Base-by-base conservation (phyloP, 2,329 filamentous ascomycete species). In the Pseudonectria foliicola region DNA sequence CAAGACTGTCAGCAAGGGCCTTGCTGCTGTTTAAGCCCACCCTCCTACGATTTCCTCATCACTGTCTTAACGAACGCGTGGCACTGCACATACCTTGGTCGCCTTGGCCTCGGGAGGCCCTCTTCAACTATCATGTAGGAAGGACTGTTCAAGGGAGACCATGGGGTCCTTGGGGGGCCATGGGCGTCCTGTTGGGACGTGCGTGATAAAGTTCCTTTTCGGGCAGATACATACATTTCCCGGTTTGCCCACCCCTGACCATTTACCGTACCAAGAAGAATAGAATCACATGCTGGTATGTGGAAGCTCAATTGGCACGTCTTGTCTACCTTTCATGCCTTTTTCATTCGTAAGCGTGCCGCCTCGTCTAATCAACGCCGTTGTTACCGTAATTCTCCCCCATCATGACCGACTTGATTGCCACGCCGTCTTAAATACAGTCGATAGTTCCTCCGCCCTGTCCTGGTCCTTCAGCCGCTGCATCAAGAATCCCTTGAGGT, bases 401-500 rank as follows among this genome's bases (percentile, higher is more conserved):
- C 18, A 28, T 13, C 21, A 23, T 35, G 56, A 50, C 42, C 53
- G 51, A 48, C 59, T 68, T 36, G 64, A 65, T 47, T 77, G 70
- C 82, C 84, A 92, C 28, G 81, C 82, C 29, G 66, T 66, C 60
- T 74, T 82, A 55, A 95, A 95, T 14, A 84, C 57, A 5, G 59
- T 65, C 25, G 73, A 72, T 50, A 90, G 59, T 49, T 78, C 74
- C 46, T 75, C 75, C 1, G 82, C 85, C 53, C 70, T 61, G 37
- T 61, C 62, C 52, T 77, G 78, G 55, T 93, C 83, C 60, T 82
- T 79, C 50, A 95, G 63, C 56, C 86, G 75, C 66, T 89, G 84
- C 53, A 78, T 64, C 57, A 98, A 57, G 60, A 90, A 96, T 0
- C 75, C 83, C 54, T 79, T 78, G 44, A 98, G 61, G 64, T 96